Percentiles rank a stretch among this genome's conserved stretches.
These are phyloP conservation scores for Silene conica DNA, from an alignment of 148 eudicot genomes.

Conservation along the genomic window DNA sequence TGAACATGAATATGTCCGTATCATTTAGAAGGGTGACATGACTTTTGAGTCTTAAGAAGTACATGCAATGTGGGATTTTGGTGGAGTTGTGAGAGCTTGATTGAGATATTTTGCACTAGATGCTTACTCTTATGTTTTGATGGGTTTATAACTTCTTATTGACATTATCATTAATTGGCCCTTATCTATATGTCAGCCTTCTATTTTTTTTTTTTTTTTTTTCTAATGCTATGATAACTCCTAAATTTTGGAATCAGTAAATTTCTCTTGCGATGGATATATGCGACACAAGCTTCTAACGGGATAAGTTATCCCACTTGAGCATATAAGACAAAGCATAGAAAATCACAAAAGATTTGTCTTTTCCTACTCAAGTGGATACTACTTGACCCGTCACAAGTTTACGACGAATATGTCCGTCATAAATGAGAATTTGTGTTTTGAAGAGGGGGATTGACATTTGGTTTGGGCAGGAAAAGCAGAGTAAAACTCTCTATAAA, in stretches of 20 bases:
- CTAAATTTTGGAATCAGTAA: background rate
- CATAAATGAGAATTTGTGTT: too few species aligned
- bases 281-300: too few species aligned
- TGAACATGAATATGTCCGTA: background rate
- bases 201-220: too few species aligned
- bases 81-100: constrained; percentile 3
- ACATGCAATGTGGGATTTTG: background rate
- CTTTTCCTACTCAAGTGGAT: too few species aligned
- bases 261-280: too few species aligned
- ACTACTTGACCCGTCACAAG: too few species aligned
- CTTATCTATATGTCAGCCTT: background rate
- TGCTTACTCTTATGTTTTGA: background rate
- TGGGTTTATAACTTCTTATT: background rate
- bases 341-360: too few species aligned
- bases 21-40: background rate
- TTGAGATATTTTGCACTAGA: constrained; percentile 7
- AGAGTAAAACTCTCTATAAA: too few species aligned
- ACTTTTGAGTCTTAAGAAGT: constrained; percentile 5
- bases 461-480: background rate
- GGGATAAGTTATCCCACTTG: too few species aligned
- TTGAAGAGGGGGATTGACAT: background rate
- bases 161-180: background rate
- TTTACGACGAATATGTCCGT: too few species aligned
- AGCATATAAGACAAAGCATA: too few species aligned
- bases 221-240: too few species aligned